phyloP scores from a whole-genome alignment of 129 eudicot genomes.

The Flaveria robusta region DNA sequence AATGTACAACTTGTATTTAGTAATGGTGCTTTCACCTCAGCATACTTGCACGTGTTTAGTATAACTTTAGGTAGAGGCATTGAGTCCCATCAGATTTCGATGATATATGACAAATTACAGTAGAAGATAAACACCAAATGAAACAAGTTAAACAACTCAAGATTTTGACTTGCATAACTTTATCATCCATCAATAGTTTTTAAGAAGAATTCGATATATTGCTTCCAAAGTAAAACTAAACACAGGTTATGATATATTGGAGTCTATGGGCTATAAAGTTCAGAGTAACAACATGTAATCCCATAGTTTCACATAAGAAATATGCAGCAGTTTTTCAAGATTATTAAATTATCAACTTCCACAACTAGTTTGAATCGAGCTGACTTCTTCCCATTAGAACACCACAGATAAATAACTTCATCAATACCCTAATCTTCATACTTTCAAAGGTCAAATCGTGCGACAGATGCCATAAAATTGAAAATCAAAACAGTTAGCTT shows the following conservation, averaged over 20 bases:
- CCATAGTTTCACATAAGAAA: too few species aligned
- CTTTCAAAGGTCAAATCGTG: background rate
- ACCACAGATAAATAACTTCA: background rate
- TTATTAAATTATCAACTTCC: background rate
- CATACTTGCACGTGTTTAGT: background rate
- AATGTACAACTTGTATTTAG: background rate
- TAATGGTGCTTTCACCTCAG: background rate
- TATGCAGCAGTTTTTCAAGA: too few species aligned
- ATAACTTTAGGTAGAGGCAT: background rate
- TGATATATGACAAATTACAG: background rate
- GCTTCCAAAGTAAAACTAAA: background rate
- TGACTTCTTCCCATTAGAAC: slow-evolving; percentile 7
- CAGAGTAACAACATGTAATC: background rate
- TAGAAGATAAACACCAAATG: background rate
- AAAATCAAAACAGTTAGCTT: slow-evolving; percentile 2
- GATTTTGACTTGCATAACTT: background rate
- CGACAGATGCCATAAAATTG: slow-evolving; percentile 3
- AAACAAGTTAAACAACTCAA: background rate
- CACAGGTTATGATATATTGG: background rate
- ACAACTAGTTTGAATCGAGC: slow-evolving; percentile 20
- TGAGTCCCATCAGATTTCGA: background rate
- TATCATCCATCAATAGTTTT: background rate
- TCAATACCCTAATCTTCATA: background rate
- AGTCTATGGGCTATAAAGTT: background rate
- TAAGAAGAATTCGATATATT: background rate